Conservation (phyloP, 208 protist genomes). For the Leishmania lainsoni region DNA sequence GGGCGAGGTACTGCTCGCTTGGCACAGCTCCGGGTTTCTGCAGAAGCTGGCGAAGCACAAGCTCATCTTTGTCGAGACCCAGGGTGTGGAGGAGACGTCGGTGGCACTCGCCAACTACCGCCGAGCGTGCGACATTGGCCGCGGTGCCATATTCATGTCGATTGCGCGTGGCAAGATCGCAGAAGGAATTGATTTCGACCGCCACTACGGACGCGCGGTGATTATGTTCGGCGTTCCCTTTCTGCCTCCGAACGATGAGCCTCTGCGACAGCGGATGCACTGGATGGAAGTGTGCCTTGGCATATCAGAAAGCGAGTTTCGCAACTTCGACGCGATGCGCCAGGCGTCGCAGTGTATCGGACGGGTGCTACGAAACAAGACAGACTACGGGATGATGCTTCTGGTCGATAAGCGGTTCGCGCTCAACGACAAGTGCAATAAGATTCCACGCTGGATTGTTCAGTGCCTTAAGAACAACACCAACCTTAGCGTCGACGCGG, state of each 20-base stretch:
- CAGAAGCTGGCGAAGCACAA: conserved; percentile 95
- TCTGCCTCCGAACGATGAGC: conserved; percentile 91
- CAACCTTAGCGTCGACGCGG: conserved; percentile 90
- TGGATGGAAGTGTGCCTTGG: conserved; percentile 96
- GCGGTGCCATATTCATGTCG: conserved; percentile 98
- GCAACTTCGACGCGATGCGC: conserved; percentile 99
- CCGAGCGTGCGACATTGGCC: conserved; percentile 96
- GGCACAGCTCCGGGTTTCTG: conserved; percentile 93
- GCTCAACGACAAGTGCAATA: conserved; percentile 94
- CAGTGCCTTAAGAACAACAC: conserved; percentile 91
- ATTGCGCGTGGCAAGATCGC: conserved; percentile 98
- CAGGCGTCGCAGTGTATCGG: conserved; percentile 99
- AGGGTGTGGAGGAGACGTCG: conserved; percentile 96
- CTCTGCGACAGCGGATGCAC: conserved; percentile 95
- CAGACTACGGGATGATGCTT: conserved; percentile 99
- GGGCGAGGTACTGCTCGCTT: conserved; percentile 92
- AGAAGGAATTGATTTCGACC: conserved; percentile 99
- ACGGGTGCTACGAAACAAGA: conserved; percentile 98
- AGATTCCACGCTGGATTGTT: conserved; percentile 93
- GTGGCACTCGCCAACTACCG: conserved; percentile 97
- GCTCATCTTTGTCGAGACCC: conserved; percentile 99
- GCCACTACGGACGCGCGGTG: conserved; percentile 96
- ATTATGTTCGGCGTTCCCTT: conserved; percentile 98
- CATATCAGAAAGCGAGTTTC: conserved; percentile 97
- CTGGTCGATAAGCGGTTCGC: conserved; percentile 98